Evolutionary conservation across 2,329 filamentous ascomycete species (phyloP), one percentile per base, ranked within the genome.

Genomic region (Seiridium unicorne): DNA sequence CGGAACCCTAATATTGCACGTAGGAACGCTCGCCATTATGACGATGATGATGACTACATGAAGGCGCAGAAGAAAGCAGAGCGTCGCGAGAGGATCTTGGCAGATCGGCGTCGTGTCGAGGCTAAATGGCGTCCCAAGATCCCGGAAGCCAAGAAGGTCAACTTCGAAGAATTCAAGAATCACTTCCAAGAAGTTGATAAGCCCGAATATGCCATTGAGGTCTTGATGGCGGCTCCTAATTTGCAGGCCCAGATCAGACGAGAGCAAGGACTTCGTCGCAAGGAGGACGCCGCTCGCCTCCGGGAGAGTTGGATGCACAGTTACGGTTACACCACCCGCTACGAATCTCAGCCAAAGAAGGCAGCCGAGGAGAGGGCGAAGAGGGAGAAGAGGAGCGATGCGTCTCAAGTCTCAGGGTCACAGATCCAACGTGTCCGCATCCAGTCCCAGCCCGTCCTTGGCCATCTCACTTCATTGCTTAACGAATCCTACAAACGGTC

Each of bases 81-180:
- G 68, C 68, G 74, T 11, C 74, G 74, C 5, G 71, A 77, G 59
- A 68, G 69, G 3, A 73, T 76, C 51, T 65, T 76, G 11, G 69
- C 74, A 13, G 71, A 76, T 47, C 70, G 66, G 8, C 73, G 71
- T 32, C 73, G 75, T 40, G 68, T 63, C 9, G 72, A 70, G 10
- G 67, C 74, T 55, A 77, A 77, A 61, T 77, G 74, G 75, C 73
- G 73, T 1, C 65, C 73, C 59, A 77, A 77, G 73, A 73, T 80
- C 26, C 74, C 74, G 1, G 69, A 72, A 34, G 73, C 76, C n/a
- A 71, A 75, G 54, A 76, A 72, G 61, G 71, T 76, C 58, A 75
- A 76, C 65, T 79, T 78, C 58, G 76, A 78, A 62, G 71, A 74
- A 64, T 79, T 77, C 69, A 79, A 79, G 66, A 79, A 79, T 62